A percentile compares a stretch with the other conserved stretches of the same genome.
phyloP scores from a whole-genome alignment of 805 yeast genomes.

The Brettanomyces anomalus region DNA sequence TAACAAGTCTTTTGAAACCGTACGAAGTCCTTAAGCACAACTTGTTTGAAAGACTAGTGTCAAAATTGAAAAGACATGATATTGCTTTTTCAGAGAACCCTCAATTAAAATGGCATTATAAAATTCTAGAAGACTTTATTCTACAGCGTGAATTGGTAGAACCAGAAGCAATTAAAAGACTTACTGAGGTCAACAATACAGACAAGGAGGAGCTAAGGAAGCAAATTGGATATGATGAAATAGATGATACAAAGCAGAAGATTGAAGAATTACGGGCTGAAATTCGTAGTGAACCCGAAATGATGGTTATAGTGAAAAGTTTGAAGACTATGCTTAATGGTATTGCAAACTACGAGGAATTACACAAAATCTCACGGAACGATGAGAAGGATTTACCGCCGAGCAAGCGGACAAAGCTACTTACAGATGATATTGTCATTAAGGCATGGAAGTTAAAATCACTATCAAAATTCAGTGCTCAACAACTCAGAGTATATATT shows the following conservation, averaged over 20 bases:
- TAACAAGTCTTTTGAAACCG: slow-evolving; percentile 6
- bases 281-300: slow-evolving; percentile 3
- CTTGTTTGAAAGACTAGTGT: slow-evolving; percentile 15
- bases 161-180: not conserved
- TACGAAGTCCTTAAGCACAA: slow-evolving; percentile 9
- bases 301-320: slow-evolving; percentile 6
- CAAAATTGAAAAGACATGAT: slow-evolving; percentile 13
- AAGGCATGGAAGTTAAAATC: slow-evolving; percentile 31
- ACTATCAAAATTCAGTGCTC: slow-evolving; percentile 30
- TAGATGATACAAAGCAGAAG: slow-evolving; percentile 15
- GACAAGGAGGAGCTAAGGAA: slow-evolving; percentile 8
- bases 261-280: slow-evolving; percentile 9
- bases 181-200: not conserved
- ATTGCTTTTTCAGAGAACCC: slow-evolving; percentile 46
- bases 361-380: not conserved
- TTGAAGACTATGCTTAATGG: slow-evolving; percentile 17
- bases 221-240: slow-evolving; percentile 11
- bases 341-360: slow-evolving; percentile 14
- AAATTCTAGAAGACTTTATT: slow-evolving; percentile 53
- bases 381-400: slow-evolving; percentile 6
- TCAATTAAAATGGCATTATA: slow-evolving; percentile 55
- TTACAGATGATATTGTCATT: slow-evolving; percentile 32
- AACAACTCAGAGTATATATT: slow-evolving; percentile 34
- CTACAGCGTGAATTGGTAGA: slow-evolving; percentile 41
- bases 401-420: slow-evolving; percentile 10